phyloP scores from a whole-genome alignment of 805 yeast genomes.

The Candida dajiaensis region DNA sequence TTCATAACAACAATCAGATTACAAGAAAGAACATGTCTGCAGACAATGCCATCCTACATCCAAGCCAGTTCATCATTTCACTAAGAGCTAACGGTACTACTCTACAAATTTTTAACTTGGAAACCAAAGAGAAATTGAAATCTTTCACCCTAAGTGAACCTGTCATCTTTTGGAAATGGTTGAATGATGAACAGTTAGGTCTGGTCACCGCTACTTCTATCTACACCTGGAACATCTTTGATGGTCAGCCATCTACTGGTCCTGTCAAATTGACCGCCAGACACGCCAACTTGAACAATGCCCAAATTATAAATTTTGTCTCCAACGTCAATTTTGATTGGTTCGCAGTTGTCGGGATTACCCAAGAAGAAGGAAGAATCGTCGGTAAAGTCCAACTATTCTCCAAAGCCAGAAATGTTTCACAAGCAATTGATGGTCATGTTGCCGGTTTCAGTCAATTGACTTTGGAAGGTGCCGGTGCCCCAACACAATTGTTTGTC shows the following conservation, averaged over 20 bases:
- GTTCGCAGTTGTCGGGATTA: conserved; percentile 94
- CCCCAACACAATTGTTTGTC: conserved; percentile 76
- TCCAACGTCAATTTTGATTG: conserved; percentile 78
- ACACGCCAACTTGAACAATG: conserved; percentile 69
- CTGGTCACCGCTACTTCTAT: conserved; percentile 74
- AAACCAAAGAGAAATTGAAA: conserved; percentile 82
- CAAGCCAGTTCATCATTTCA: conserved; percentile 80
- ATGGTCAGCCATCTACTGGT: conserved; percentile 67
- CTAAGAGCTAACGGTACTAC: conserved; percentile 96
- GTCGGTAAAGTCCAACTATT: conserved; percentile 95
- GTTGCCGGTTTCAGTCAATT: conserved; percentile 85
- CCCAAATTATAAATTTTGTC: conserved; percentile 88
- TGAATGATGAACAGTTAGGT: conserved; percentile 66
- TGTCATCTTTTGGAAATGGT: conserved; percentile 95
- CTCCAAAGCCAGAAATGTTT: conserved; percentile 82
- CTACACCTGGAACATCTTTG: conserved; percentile 79
- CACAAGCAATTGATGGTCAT: conserved; percentile 97
- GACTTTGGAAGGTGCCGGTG: conserved; percentile 63
- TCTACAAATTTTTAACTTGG: conserved; percentile 87
- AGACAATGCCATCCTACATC: conserved; percentile 96
- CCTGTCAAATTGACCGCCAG: conserved; percentile 79
- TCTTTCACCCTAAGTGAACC: conserved; percentile 83
- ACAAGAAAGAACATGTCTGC: conserved; percentile 94
- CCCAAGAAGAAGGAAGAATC: conserved; percentile 88
- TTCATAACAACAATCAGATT: conserved; percentile 70